phyloP scores from a whole-genome alignment of 129 eudicot species.

The Artemisia argyi region DNA sequence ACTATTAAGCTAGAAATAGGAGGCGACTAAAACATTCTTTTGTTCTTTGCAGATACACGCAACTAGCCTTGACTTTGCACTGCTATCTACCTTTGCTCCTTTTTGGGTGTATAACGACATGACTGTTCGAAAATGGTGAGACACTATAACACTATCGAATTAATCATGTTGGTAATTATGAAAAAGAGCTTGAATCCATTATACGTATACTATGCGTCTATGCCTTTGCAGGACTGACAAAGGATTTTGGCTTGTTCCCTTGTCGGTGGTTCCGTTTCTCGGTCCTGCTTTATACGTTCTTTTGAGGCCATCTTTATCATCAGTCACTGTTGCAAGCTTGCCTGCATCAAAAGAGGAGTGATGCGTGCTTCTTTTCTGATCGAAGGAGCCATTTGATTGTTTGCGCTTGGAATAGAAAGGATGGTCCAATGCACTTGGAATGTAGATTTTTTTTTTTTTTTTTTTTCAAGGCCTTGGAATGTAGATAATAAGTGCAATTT shows the following conservation, averaged over 20 bases:
- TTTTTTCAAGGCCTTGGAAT: too few relatives aligned
- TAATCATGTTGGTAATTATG: neutral
- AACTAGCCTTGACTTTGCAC: slow-evolving; percentile 70
- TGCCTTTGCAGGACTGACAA: slow-evolving; percentile 53
- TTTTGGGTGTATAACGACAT: slow-evolving; percentile 99
- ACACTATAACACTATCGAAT: neutral
- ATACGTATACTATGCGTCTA: too few relatives aligned
- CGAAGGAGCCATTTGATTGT: neutral
- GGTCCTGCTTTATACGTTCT: slow-evolving; percentile 84
- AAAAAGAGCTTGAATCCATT: neutral
- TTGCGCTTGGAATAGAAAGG: neutral
- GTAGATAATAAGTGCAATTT: too few relatives aligned
- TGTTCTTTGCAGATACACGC: slow-evolving; percentile 61
- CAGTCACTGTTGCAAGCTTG: slow-evolving; percentile 35
- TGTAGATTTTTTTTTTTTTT: too few relatives aligned
- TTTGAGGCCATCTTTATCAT: slow-evolving; percentile 61
- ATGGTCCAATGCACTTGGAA: neutral
- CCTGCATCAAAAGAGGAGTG: slow-evolving; percentile 39
- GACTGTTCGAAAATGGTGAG: slow-evolving; percentile 86
- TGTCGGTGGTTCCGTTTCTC: slow-evolving; percentile 65
- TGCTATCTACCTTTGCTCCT: slow-evolving; percentile 84
- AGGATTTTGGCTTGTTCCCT: slow-evolving; percentile 75
- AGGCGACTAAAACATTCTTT: slow-evolving; percentile 4
- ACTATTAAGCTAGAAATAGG: neutral
- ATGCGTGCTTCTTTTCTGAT: slow-evolving; percentile 3